Evolutionary conservation across 495 filamentous ascomycete species (phyloP).

Genomic region (Trichocladium uniseriatum): DNA sequence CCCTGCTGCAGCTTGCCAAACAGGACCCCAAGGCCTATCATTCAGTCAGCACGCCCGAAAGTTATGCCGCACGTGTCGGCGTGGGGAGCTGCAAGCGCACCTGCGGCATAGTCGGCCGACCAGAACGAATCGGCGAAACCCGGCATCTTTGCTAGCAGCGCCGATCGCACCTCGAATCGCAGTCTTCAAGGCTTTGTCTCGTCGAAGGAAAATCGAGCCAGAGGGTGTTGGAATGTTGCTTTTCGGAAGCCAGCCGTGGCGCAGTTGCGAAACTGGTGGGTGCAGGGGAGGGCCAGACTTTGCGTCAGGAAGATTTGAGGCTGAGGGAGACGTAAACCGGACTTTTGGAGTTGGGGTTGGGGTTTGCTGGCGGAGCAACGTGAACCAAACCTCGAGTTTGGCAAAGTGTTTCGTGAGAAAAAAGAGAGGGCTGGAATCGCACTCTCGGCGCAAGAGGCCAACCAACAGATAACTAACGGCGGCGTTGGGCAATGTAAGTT

Average conservation of each 20-base stretch:
- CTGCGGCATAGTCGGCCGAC: conserved; percentile 87
- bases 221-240: neutral
- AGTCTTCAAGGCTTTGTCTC: neutral
- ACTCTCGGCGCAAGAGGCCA: neutral
- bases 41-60: conserved; percentile 14
- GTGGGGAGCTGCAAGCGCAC: conserved; percentile 34
- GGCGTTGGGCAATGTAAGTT: neutral
- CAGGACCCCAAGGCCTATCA: conserved; percentile 75
- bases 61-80: neutral
- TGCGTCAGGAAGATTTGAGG: conserved; percentile 17
- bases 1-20: conserved; percentile 97
- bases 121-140: conserved; percentile 92
- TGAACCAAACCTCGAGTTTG: neutral
- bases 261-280: conserved; percentile 4
- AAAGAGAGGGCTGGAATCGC: neutral
- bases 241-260: conserved; percentile 1
- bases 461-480: neutral
- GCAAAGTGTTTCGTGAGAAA: neutral
- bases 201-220: neutral
- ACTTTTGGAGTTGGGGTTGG: no score
- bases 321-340: conserved; percentile 11
- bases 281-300: conserved; percentile 20
- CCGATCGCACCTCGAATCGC: conserved; percentile 8
- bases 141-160: conserved; percentile 47
- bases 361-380: no score